Conservation (phyloP, 2,329 filamentous ascomycete species). For the Clonostachys rosea region DNA sequence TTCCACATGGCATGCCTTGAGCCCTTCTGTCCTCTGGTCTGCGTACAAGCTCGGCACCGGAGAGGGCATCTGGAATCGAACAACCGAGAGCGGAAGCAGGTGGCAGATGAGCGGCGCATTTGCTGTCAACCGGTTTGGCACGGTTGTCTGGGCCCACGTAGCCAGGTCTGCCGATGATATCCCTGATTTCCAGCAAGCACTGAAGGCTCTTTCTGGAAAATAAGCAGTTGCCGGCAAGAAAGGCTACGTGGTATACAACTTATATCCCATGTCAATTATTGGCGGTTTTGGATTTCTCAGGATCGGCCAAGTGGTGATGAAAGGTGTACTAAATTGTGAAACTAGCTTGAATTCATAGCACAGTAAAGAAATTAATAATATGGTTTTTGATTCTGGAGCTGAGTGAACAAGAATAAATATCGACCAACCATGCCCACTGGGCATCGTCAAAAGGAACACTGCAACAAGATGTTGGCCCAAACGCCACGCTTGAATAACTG, state of each 20-base stretch:
- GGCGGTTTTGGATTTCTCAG: too few relatives aligned
- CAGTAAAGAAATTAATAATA: too few relatives aligned
- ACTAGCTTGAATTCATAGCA: too few relatives aligned
- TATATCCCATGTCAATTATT: too few relatives aligned
- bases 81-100: conserved; percentile 59
- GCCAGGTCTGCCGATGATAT: conserved; percentile 21
- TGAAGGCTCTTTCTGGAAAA: conserved; percentile 14
- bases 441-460: too few relatives aligned
- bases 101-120: conserved; percentile 69
- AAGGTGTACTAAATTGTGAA: too few relatives aligned
- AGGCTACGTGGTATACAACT: too few relatives aligned
- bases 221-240: background rate
- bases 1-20: conserved; percentile 58
- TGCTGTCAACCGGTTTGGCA: conserved; percentile 31
- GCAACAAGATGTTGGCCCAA: too few relatives aligned
- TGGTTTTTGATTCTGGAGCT: too few relatives aligned
- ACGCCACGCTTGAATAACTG: background rate
- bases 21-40: conserved; percentile 51
- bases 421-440: too few relatives aligned
- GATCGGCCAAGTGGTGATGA: too few relatives aligned
- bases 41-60: conserved; percentile 52
- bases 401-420: too few relatives aligned
- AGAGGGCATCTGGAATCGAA: conserved; percentile 62
- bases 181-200: conserved; percentile 18
- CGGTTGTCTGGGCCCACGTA: conserved; percentile 21